Percentiles rank a stretch among this genome's conserved stretches.
Evolutionary conservation across 305 asterid species (phyloP).

Genomic region (Withania somnifera): DNA sequence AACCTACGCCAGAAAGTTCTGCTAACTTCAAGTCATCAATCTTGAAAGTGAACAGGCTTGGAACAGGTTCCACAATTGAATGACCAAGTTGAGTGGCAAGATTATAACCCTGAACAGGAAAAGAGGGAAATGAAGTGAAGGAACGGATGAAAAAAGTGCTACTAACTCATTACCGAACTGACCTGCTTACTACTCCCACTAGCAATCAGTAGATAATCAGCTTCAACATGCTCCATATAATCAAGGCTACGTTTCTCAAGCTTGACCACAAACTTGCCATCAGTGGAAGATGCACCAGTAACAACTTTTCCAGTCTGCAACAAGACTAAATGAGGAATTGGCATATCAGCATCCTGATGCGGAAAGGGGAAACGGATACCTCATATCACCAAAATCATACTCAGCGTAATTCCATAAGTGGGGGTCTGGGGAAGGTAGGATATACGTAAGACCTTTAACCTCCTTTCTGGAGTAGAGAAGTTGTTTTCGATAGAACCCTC

Average conservation of each 20-base stretch:
- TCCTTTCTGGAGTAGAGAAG: too few species aligned
- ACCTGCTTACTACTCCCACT: constrained; percentile 92
- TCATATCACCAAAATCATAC: neutral
- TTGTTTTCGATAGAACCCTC: too few species aligned
- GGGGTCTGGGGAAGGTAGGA: too few species aligned
- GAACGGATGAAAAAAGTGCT: constrained; percentile 1
- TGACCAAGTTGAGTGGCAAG: constrained; percentile 80
- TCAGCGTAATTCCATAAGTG: too few species aligned
- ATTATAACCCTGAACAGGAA: constrained; percentile 54
- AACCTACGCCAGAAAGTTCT: constrained; percentile 81
- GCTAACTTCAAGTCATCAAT: constrained; percentile 58
- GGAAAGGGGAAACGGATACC: neutral
- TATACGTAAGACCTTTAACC: too few species aligned
- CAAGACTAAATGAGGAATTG: constrained; percentile 36
- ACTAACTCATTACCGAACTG: neutral
- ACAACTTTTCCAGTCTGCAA: constrained; percentile 76
- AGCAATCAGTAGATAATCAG: constrained; percentile 69
- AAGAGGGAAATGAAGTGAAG: constrained; percentile 8
- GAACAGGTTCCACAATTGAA: constrained; percentile 77
- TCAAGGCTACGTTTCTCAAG: constrained; percentile 58
- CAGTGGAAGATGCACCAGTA: constrained; percentile 47
- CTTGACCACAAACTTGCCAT: constrained; percentile 54
- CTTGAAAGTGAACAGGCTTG: constrained; percentile 95
- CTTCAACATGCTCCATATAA: constrained; percentile 46
- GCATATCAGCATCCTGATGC: constrained; percentile 9